Evolutionary conservation across 139 green algal species (phyloP), one percentile per base, ranked within the genome.

Genomic region (Chlorella sp.): DNA sequence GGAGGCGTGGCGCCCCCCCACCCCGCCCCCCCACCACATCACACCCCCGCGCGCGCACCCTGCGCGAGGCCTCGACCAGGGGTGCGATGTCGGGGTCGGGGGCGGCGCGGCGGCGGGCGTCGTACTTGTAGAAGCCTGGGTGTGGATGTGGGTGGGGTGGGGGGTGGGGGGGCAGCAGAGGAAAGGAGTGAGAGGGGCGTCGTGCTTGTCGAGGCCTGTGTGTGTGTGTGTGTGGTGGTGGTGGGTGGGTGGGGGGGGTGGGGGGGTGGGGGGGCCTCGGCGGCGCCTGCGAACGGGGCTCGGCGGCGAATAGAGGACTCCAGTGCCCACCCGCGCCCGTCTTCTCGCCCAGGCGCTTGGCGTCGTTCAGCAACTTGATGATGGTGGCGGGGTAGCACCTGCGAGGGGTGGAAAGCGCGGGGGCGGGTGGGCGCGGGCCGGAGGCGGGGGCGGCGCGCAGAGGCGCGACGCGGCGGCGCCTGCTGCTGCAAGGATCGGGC

Each of bases 321-420:
- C 63, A 55, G 40, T 17, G 27, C 17, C 25, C 25, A 31, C 71
- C 71, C 41, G 71, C 87, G 48, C 87, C 87, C 12, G 85, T 97
- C 86, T 98, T 98, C 86, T 99, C 96, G 7, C 96, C 95, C 31
- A 99, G 86, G 2, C 94, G 83, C 79, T 95, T 93, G 50, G 73
- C 69, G 55, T 97, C 89, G 63, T 94, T 91, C 71, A 98, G 76
- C 59, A 88, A 27, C 17, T 83, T 87, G 72, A 99, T 92, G 61
- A 98, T 85, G 23, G 79, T 63, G 41, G 78, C 84, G 2, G 87
- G 74, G 81, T 96, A 95, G 56, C 91, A 81, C n/a, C n/a, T n/a
- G n/a, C n/a, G n/a, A n/a, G n/a, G n/a, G n/a, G n/a, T n/a, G n/a
- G n/a, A n/a, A n/a, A n/a, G n/a, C n/a, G n/a, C n/a, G n/a, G n/a